These are phyloP conservation scores for Nitzschia sp. DNA, from an alignment of 108 stramenopile species.

Conservation along the genomic window DNA sequence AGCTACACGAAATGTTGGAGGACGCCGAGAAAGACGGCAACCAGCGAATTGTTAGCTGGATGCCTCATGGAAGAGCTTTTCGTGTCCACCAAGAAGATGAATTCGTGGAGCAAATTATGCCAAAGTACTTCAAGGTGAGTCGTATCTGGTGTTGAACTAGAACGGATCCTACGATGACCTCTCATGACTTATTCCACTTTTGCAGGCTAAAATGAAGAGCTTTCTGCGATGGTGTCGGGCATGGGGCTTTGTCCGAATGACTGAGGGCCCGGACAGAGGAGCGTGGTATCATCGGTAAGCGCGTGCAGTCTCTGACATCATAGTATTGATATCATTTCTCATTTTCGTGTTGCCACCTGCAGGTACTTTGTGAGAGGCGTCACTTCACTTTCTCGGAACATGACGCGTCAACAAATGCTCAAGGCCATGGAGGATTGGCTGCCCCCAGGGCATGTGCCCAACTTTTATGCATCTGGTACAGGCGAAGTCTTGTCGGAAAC, in stretches of 20 bases:
- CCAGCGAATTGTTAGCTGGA: constrained; percentile 64
- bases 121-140: constrained; percentile 31
- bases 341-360: too few relatives aligned
- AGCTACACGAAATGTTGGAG: constrained; percentile 65
- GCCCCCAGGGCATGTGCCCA: constrained; percentile 21
- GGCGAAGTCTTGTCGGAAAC: constrained; percentile 17
- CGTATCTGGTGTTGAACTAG: too few relatives aligned
- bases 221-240: constrained; percentile 60
- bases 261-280: constrained; percentile 38
- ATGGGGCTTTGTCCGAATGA: constrained; percentile 72
- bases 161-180: too few relatives aligned
- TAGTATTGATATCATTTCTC: too few relatives aligned
- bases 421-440: constrained; percentile 39
- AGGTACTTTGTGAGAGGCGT: constrained; percentile 44
- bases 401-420: constrained; percentile 28
- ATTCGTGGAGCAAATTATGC: constrained; percentile 64
- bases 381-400: constrained; percentile 6
- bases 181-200: too few relatives aligned
- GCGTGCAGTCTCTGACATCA: too few relatives aligned
- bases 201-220: constrained; percentile 29
- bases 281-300: constrained; percentile 51
- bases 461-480: constrained; percentile 26
- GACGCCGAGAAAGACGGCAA: constrained; percentile 58
- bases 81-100: constrained; percentile 63
- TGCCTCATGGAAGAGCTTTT: constrained; percentile 70